Base-by-base conservation (phyloP, 164 flowering plant genomes). In the Cinnamomum micranthum region DNA sequence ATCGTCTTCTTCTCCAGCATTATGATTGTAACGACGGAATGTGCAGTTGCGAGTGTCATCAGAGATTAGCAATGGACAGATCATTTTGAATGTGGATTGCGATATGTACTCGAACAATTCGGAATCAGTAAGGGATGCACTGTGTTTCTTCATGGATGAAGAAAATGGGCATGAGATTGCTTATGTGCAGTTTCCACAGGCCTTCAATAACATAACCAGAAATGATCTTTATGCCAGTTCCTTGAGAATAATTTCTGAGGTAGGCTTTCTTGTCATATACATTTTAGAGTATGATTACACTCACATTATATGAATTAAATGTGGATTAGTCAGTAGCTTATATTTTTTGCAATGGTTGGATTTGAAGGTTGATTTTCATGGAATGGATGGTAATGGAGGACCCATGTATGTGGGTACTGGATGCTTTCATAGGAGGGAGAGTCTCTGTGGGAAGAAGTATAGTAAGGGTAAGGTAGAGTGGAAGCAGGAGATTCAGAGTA, bases 71-170 rank as follows among this genome's bases (percentile, higher is more conserved):
- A 77, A 74, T 19, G 78, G 79, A 6, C 22, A 33, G 24, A 76
- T 83, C 10, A 72, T 83, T 55, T 79, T 83, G 52, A 80, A 72
- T 60, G 85, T 83, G 14, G 85, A 83, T 69, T 83, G 83, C n/a
- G 85, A 83, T 69, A 81, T 83, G 85, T 81, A 81, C 60, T 79
- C 83, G 1, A 83, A 77, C 76, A 72, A 84, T 71, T 77, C 86
- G 4, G 74, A 75, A 22, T 68, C 82, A 22, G 64, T 81, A 23
- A 79, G 76, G 71, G 84, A 81, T 55, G 82, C 81, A 12, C 52
- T 84, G 14, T 81, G 84, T 50, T 81, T 84, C 51, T 75, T 81
- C 68, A 79, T 81, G 81, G 84, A 84, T 74, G 82, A 84, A 74
- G 76, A 79, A 27, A 69, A 77, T n/a, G 81, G 82, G 17, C 74